These are phyloP conservation scores for Ephemerocybe angulata DNA, from an alignment of 768 basidiomycete species.

Conservation along the genomic window DNA sequence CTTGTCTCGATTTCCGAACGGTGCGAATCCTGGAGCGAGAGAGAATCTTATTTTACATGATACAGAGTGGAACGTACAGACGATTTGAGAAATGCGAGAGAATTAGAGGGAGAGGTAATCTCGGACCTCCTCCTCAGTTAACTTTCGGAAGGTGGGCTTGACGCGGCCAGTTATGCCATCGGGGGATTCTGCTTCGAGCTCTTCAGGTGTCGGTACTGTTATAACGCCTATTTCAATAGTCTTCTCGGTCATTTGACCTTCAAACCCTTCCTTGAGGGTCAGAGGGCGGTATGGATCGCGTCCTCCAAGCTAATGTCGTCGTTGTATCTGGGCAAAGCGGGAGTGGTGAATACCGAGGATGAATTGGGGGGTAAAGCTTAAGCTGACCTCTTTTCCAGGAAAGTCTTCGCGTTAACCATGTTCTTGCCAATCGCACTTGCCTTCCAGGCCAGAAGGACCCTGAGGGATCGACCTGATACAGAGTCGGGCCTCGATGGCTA, in stretches of 20 bases:
- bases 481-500: slow-evolving; percentile 85
- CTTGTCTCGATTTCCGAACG: not conserved
- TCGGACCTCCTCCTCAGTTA: slow-evolving; percentile 94
- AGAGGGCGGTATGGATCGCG: slow-evolving; percentile 98
- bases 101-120: slow-evolving; percentile 86
- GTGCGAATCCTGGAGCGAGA: not conserved
- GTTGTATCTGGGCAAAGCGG: slow-evolving; percentile 70
- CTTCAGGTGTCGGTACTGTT: slow-evolving; percentile 75
- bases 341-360: slow-evolving; percentile 17
- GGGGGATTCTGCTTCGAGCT: slow-evolving; percentile 67
- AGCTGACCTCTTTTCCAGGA: slow-evolving; percentile 92
- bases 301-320: slow-evolving; percentile 99
- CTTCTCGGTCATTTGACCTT: slow-evolving; percentile 99
- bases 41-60: slow-evolving; percentile 10
- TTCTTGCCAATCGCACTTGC: slow-evolving; percentile 99
- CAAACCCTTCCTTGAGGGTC: slow-evolving; percentile 98
- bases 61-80: slow-evolving; percentile 25
- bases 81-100: slow-evolving; percentile 11
- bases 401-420: slow-evolving; percentile 99
- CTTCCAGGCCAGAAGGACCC: slow-evolving; percentile 99
- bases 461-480: slow-evolving; percentile 99
- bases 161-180: slow-evolving; percentile 65
- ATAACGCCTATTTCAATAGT: slow-evolving; percentile 98
- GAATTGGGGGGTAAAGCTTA: slow-evolving; percentile 16
- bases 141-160: slow-evolving; percentile 89